These are phyloP conservation scores for Aphanomyces astaci DNA, from an alignment of 352 stramenopile genomes.

Conservation along the genomic window DNA sequence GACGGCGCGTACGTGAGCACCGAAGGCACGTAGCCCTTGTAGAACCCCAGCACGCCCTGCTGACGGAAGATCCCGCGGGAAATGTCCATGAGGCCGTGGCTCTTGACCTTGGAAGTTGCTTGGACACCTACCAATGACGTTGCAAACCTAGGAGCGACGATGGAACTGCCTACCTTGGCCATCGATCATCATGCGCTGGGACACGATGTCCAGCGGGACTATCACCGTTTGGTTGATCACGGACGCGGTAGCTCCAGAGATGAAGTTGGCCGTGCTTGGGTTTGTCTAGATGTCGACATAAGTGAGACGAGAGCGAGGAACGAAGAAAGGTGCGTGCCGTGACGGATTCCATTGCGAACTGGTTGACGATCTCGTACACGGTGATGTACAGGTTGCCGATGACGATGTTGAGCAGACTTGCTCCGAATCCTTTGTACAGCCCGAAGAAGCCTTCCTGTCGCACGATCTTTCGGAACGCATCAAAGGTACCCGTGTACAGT, in stretches of 20 bases:
- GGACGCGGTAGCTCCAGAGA: constrained; percentile 61
- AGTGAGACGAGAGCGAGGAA: not conserved
- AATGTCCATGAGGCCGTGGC: constrained; percentile 47
- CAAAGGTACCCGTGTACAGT: constrained; percentile 70
- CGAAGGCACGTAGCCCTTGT: constrained; percentile 72
- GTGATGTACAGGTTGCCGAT: constrained; percentile 87
- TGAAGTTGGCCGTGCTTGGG: constrained; percentile 62
- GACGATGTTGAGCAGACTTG: constrained; percentile 75
- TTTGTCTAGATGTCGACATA: constrained; percentile 1
- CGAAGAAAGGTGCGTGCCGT: constrained; percentile 27
- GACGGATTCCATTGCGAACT: constrained; percentile 52
- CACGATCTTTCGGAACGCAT: constrained; percentile 80
- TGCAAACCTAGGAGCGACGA: constrained; percentile 19
- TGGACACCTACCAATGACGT: not conserved
- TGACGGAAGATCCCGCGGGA: constrained; percentile 51
- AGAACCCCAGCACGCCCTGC: constrained; percentile 72
- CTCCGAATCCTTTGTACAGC: constrained; percentile 84
- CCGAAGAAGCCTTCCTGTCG: constrained; percentile 62
- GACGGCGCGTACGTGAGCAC: constrained; percentile 83
- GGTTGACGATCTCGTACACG: constrained; percentile 77
- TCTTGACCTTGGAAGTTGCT: constrained; percentile 13
- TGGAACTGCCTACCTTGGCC: constrained; percentile 56
- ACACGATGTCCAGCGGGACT: constrained; percentile 83
- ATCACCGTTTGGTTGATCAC: constrained; percentile 80
- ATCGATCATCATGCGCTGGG: constrained; percentile 84